A percentile compares a stretch with the other conserved stretches of the same genome.
phyloP scores from a whole-genome alignment of 768 basidiomycete genomes.

The Pleurotus salmoneostramineus region DNA sequence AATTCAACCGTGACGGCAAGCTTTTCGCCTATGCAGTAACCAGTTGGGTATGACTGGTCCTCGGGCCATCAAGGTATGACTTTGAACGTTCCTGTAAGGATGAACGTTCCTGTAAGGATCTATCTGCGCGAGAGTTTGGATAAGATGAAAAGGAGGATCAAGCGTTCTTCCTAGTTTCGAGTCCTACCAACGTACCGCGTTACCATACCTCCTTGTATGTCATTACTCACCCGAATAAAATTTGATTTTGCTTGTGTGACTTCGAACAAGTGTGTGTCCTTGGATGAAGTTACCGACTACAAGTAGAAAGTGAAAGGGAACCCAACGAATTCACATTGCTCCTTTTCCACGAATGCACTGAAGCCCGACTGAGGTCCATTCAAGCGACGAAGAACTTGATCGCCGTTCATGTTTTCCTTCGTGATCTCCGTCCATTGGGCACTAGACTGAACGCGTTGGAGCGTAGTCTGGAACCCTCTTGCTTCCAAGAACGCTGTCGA shows the following conservation, averaged over 20 bases:
- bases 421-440: conserved; percentile 29
- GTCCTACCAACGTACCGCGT: background rate
- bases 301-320: conserved; percentile 14
- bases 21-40: conserved; percentile 93
- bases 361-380: conserved; percentile 27
- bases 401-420: conserved; percentile 13
- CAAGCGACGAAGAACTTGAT: conserved; percentile 26
- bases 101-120: conserved; percentile 72
- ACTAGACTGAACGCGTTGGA: conserved; percentile 23
- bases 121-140: conserved; percentile 86
- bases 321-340: conserved; percentile 35
- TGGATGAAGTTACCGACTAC: background rate
- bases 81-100: conserved; percentile 64
- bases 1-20: conserved; percentile 84
- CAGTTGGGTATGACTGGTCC: conserved; percentile 93
- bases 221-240: no score
- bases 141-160: conserved; percentile 69
- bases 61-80: conserved; percentile 89
- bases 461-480: conserved; percentile 35
- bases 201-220: background rate
- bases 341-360: conserved; percentile 25
- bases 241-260: no score
- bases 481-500: conserved; percentile 33
- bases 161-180: background rate
- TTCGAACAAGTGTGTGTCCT: no score